phyloP scores from a whole-genome alignment of 148 eudicot genomes.

The Rhododendron mucronatum region DNA sequence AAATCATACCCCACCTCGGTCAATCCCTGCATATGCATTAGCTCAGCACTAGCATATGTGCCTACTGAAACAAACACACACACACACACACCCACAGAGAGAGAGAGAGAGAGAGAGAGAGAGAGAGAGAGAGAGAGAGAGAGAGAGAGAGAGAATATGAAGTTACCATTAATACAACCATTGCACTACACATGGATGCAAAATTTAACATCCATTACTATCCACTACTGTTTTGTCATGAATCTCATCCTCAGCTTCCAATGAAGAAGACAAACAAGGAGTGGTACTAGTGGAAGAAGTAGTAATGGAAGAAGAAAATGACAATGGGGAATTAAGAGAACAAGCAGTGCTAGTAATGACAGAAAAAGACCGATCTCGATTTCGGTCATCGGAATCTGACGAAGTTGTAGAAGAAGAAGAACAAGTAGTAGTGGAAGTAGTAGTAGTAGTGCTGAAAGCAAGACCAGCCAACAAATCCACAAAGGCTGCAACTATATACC shows the following conservation, averaged over 20 bases:
- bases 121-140: neutral
- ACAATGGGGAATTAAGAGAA: slow-evolving; percentile 27
- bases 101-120: neutral
- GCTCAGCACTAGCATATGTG: too few species aligned
- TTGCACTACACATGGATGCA: neutral
- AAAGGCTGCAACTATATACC: slow-evolving; percentile 71
- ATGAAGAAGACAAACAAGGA: slow-evolving; percentile 47
- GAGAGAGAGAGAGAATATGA: neutral
- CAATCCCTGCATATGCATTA: too few species aligned
- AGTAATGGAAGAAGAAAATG: slow-evolving; percentile 33
- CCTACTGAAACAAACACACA: too few species aligned
- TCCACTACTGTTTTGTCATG: slow-evolving; percentile 1
- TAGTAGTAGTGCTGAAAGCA: slow-evolving; percentile 12
- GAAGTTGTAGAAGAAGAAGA: slow-evolving; percentile 9
- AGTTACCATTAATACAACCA: neutral
- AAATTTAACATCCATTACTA: neutral
- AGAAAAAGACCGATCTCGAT: slow-evolving; percentile 5
- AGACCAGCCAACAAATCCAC: slow-evolving; percentile 56
- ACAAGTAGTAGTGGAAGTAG: neutral
- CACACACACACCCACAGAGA: neutral
- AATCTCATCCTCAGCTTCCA: slow-evolving; percentile 41
- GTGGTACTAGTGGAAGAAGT: slow-evolving; percentile 3
- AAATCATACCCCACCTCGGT: too few species aligned
- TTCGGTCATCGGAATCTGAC: neutral
- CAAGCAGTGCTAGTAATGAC: slow-evolving; percentile 2